These are phyloP conservation scores for Talaromyces thailandensis DNA, from an alignment of 495 filamentous ascomycete genomes.

Conservation along the genomic window DNA sequence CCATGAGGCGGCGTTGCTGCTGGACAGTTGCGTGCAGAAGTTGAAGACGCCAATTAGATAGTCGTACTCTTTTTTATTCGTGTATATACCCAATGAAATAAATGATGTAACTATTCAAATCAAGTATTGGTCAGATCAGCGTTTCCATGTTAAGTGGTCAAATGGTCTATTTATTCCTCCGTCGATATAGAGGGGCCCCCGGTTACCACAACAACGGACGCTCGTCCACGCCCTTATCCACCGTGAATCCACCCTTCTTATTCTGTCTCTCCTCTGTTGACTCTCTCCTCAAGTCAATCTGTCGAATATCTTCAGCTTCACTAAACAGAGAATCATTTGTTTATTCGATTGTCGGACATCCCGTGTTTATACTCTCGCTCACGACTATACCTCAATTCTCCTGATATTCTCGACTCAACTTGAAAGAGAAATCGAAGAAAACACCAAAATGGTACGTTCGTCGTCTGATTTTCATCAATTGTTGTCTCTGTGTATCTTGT, in stretches of 20 bases:
- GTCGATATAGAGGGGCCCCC: background rate
- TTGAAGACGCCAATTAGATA: conserved; percentile 15
- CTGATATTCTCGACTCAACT: background rate
- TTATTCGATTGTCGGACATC: background rate
- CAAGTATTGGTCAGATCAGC: too few species aligned
- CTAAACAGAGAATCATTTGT: background rate
- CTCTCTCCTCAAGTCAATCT: background rate
- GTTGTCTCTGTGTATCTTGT: background rate
- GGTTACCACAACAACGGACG: conserved; percentile 7
- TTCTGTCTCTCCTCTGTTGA: background rate
- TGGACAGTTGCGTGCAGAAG: conserved; percentile 71
- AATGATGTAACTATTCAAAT: background rate
- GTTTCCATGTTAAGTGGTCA: too few species aligned
- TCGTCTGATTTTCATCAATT: background rate
- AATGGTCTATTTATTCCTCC: background rate
- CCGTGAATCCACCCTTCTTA: background rate
- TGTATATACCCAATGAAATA: background rate
- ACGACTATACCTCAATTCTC: background rate
- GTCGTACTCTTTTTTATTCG: background rate
- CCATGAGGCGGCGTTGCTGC: conserved; percentile 70
- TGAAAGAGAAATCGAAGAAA: background rate
- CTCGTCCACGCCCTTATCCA: background rate
- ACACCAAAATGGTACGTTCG: background rate
- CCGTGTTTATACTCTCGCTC: background rate
- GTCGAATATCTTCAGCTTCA: background rate